Base-by-base conservation (phyloP, 441 rosid genomes). In the Viola pubescens region DNA sequence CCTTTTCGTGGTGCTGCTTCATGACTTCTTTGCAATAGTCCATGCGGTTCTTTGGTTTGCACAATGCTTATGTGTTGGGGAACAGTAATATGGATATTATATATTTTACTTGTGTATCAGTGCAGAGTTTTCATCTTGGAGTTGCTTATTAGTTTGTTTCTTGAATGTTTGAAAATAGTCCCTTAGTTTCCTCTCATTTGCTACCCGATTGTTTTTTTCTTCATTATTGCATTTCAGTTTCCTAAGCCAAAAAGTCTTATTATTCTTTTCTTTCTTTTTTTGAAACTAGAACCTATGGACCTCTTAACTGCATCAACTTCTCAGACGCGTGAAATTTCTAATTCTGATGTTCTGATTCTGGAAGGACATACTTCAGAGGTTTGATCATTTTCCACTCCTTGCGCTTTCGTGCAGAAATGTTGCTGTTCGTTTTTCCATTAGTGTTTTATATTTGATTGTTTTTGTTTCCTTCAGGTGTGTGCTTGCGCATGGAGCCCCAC, bases 401-500 rank as follows among this genome's bases (percentile, higher is more conserved):
- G 55, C 52, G 14, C 54, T 19, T 46, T 2, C 37, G 26, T 40
- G 12, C 37, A 13, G 38, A 34, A 13, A 10, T 41, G 45, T 59
- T 49, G 38, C 40, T 68, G 26, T 63, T 53, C 53, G 2, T 4
- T 48, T 37, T 14, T 26, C 57, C 52, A 12, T 48, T 37, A 9
- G 39, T 19, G 9, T 16, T 40, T 34, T 13, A 52, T 26, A 41
- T 44, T 4, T 59, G 13, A 14, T 40, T 43, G 10, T 54, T 48
- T 54, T 50, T 53, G 57, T 49, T 56, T 37, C 54, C 64, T 73
- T 41, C 72, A 94, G 97, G 97, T 94, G 76, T 90, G 99, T 72
- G 97, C 97, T 12, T 88, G 99, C 66, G 97, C 99, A 51, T 94
- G 97, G 99, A 86, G 96, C 81, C 99, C 99, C 16, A 72, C 94